Base-by-base conservation (phyloP, 2,329 filamentous ascomycete species). In the Fonsecaea monophora region DNA sequence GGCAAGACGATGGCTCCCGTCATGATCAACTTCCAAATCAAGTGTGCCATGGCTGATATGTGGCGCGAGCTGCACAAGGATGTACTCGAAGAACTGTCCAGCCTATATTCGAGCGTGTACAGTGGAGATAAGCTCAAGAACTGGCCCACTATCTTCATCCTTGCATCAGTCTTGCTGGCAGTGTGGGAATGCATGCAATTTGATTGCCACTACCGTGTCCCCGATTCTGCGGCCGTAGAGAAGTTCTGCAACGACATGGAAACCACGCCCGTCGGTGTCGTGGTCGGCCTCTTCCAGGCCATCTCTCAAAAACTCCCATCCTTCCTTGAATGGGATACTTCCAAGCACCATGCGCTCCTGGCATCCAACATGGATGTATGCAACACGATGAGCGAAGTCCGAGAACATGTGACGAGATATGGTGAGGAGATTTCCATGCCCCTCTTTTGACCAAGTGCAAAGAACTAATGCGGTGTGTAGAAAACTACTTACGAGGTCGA, bases 11-110 rank as follows among this genome's bases (percentile, higher is more conserved):
- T 97, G 70, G 94, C 94, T 15, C 94, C 94, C 12, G 94, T 97
- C 77, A 96, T 98, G 94, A 96, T 98, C 87, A 98, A 97, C 84
- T 97, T 97, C 87, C 92, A 97, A 83, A 93, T 98, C 84, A 98
- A 98, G 86, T 95, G 92, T 75, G 94, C 94, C 62, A 89, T 98
- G 82, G 94, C 94, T 72, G 93, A 96, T 75, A 96, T 97, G 92
- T 98, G 94, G 94, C 93, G 94, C 71, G 94, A 97, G 79, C 85
- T 98, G 65, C 94, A 97, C 79, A 96, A 96, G 83, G 94, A 97
- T 74, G 93, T 97, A 42, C 85, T 98, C 2, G 94, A 96, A 82
- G 94, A 98, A 82, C 86, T 98, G 1, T 97, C 94, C 1, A 83
- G 88, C 6, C 86, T 98, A 13, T 98, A 97, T 85, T 96, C 92